Evolutionary conservation across 352 stramenopile species (phyloP), one percentile per base, ranked within the genome.

Genomic region (Phytophthora pistaciae): DNA sequence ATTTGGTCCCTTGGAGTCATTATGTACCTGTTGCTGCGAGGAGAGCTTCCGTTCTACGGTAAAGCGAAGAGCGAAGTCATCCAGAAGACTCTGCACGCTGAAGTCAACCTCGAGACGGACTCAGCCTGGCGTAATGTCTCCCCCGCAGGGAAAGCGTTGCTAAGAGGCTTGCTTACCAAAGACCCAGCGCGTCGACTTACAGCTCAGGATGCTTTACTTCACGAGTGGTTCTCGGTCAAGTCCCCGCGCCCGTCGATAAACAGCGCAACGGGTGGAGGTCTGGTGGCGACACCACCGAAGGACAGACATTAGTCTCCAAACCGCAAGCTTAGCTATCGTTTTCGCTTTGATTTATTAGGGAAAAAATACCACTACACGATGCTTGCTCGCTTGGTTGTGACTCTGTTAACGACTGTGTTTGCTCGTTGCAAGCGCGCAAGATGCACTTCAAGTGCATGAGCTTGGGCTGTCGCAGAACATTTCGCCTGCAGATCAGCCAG

Each of bases 1-100:
- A 94, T 98, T 18, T 98, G 94, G 94, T 96, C 85, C 6, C 71
- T 98, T 13, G 94, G 95, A 18, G 94, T 98, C 14, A 98, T 98
- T 61, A 92, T 98, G 85, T 98, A 94, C 68, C 70, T 98, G 27
- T 68, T 98, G 16, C 71, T 98, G 36, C 83, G 92, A 25, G 93
- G 93, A 5, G 80, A 94, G 13, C 82, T 98, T 55, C 95, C 95
- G 1, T 98, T 98, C 77, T 92, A 98, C 56, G 91, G 90, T 36
- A 96, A 97, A 53, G 88, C 82, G 53, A 96, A 98, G 66, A 90
- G 93, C 27, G 93, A 98, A 49, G 96, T 98, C 52, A 97, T 98
- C 52, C 88, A 98, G 62, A 95, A 96, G 60, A 98, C 92, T 1
- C 69, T 98, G 11, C 85, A 97, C 14, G 88, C 80, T 11, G 84